Percentiles rank a stretch among this genome's conserved stretches.
Evolutionary conservation across 2,329 filamentous ascomycete genomes (phyloP).

Genomic region (Malbranchea zuffiana): DNA sequence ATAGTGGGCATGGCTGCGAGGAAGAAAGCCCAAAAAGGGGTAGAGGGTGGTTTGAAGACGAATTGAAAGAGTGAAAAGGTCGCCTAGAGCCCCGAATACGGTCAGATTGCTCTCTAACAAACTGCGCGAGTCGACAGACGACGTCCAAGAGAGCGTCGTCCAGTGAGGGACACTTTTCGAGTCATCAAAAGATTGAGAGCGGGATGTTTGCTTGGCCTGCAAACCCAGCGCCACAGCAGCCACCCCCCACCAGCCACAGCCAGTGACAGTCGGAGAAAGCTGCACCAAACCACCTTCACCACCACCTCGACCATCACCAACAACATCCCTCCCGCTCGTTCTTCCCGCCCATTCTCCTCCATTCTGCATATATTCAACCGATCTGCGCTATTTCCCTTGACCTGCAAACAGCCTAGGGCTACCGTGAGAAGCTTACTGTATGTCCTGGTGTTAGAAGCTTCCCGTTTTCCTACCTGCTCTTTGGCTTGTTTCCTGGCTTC

Average conservation of each 20-base stretch:
- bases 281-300: neutral
- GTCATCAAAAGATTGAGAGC: conserved; percentile 6
- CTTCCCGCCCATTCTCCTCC: neutral
- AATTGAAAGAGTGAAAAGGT: too few relatives aligned
- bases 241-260: conserved; percentile 9
- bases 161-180: too few relatives aligned
- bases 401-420: neutral
- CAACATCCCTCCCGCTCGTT: neutral
- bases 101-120: too few relatives aligned
- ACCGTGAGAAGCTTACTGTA: conserved; percentile 2
- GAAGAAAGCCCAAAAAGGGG: neutral
- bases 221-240: conserved; percentile 10
- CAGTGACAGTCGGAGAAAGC: neutral
- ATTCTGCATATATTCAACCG: neutral
- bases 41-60: too few relatives aligned
- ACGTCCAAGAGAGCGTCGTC: neutral
- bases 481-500: conserved; percentile 8
- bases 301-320: neutral
- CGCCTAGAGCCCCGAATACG: too few relatives aligned
- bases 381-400: neutral
- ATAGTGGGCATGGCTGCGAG: conserved; percentile 78
- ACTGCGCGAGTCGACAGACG: too few relatives aligned
- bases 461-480: neutral
- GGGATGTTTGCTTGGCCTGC: conserved; percentile 4
- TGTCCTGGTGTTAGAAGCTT: too few relatives aligned